Evolutionary conservation across 2,329 filamentous ascomycete species (phyloP).

Genomic region (Trichoderma arundinaceum): DNA sequence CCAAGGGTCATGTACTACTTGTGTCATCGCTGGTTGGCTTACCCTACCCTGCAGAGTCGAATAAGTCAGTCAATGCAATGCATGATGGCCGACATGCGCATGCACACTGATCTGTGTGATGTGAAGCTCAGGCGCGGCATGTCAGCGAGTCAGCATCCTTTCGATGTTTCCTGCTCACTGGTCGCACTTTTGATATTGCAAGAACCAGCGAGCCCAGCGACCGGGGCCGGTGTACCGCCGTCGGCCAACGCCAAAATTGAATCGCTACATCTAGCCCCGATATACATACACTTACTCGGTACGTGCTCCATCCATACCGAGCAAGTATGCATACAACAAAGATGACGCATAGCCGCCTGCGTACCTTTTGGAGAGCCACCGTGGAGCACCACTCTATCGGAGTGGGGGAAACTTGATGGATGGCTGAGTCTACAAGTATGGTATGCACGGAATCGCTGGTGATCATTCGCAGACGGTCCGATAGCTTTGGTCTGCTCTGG

Average conservation of each 20-base stretch:
- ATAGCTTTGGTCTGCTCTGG: slow-evolving; percentile 18
- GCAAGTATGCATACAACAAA: background rate
- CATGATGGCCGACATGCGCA: slow-evolving; percentile 28
- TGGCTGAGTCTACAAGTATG: background rate
- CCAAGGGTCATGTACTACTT: background rate
- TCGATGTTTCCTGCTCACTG: background rate
- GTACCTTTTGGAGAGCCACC: background rate
- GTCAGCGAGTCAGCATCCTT: slow-evolving; percentile 4
- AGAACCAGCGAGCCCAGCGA: background rate
- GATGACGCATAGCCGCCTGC: slow-evolving; percentile 1
- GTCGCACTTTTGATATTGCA: background rate
- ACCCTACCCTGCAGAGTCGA: slow-evolving; percentile 16
- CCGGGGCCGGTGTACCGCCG: background rate
- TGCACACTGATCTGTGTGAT: slow-evolving; percentile 25
- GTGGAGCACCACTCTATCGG: background rate
- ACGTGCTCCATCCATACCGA: background rate
- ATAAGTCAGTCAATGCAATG: slow-evolving; percentile 20
- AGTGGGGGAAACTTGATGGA: background rate
- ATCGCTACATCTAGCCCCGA: background rate
- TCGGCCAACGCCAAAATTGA: background rate
- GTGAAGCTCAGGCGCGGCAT: slow-evolving; percentile 4
- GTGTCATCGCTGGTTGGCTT: slow-evolving; percentile 19
- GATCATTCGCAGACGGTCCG: slow-evolving; percentile 31
- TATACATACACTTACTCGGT: background rate
- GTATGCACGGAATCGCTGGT: background rate